A percentile compares a stretch with the other conserved stretches of the same genome.
Evolutionary conservation across 208 protist species (phyloP).

Genomic region (Trichomonas vaginalis): DNA sequence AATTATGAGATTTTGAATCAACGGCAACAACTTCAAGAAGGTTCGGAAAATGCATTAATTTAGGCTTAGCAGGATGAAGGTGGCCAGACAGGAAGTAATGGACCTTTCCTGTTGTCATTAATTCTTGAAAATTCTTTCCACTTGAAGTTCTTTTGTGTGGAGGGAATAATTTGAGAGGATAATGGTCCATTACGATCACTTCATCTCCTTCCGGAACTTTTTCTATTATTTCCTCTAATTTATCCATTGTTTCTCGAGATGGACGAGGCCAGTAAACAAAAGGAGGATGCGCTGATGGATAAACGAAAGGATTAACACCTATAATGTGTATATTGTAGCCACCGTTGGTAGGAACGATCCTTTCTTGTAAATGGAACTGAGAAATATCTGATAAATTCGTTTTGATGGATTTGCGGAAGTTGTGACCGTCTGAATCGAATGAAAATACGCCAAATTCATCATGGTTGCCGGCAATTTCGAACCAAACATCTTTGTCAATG

Average conservation of each 20-base stretch:
- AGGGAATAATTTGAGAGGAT: background rate
- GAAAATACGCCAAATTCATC: background rate
- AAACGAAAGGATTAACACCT: background rate
- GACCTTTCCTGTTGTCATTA: background rate
- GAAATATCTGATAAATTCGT: background rate
- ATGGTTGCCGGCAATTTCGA: background rate
- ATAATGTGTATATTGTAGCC: background rate
- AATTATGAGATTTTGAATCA: background rate
- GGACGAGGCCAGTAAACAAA: background rate
- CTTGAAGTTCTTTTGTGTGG: background rate
- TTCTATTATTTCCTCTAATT: background rate
- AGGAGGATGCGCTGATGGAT: background rate
- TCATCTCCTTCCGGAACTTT: background rate
- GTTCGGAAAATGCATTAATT: background rate
- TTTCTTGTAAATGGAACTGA: background rate
- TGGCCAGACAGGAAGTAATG: background rate
- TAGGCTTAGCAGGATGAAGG: background rate
- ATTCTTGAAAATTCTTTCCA: background rate
- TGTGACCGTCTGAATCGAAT: background rate
- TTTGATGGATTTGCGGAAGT: background rate
- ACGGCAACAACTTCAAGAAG: background rate
- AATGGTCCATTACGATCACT: background rate
- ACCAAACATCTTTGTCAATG: background rate
- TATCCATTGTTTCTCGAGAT: background rate
- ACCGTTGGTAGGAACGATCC: too few species aligned